A percentile compares a stretch with the other conserved stretches of the same genome.
phyloP scores from a whole-genome alignment of 129 eudicot genomes.

The Flaveria bidentis region DNA sequence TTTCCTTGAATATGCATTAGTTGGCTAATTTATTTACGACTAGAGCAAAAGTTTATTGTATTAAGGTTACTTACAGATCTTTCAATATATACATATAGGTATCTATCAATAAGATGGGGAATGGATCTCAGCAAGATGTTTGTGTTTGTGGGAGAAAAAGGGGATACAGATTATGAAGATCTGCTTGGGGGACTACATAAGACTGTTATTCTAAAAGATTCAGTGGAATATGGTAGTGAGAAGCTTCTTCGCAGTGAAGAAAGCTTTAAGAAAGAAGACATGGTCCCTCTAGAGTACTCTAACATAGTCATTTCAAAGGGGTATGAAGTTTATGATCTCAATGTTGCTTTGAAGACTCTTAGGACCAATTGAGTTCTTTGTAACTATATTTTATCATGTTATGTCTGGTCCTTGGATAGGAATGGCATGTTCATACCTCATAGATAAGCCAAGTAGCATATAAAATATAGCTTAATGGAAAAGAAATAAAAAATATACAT shows the following conservation, averaged over 20 bases:
- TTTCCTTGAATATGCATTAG: conserved; percentile 3
- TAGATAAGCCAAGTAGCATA: conserved; percentile 32
- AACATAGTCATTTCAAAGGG: conserved; percentile 49
- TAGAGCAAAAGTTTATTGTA: background rate
- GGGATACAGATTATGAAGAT: conserved; percentile 79
- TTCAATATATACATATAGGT: conserved; percentile 43
- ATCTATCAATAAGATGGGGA: conserved; percentile 73
- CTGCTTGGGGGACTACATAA: conserved; percentile 75
- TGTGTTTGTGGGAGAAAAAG: conserved; percentile 74
- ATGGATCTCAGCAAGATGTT: conserved; percentile 62
- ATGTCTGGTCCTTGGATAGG: conserved; percentile 16
- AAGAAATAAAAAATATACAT: conserved; percentile 15
- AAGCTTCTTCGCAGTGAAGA: conserved; percentile 51
- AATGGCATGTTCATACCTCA: conserved; percentile 31
- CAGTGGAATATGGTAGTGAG: conserved; percentile 59
- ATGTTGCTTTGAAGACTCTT: conserved; percentile 52
- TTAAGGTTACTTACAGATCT: background rate
- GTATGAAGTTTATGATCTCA: conserved; percentile 54
- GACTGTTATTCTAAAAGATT: conserved; percentile 55
- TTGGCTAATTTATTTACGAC: background rate
- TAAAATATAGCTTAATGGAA: conserved; percentile 11
- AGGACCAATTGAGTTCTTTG: conserved; percentile 42
- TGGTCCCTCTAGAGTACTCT: conserved; percentile 52
- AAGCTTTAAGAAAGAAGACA: conserved; percentile 55
- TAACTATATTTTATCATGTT: conserved; percentile 23